Percentiles rank a stretch among this genome's conserved stretches.
These are phyloP conservation scores for Solanum hybrid DNA, from an alignment of 305 asterid species.

Conservation along the genomic window DNA sequence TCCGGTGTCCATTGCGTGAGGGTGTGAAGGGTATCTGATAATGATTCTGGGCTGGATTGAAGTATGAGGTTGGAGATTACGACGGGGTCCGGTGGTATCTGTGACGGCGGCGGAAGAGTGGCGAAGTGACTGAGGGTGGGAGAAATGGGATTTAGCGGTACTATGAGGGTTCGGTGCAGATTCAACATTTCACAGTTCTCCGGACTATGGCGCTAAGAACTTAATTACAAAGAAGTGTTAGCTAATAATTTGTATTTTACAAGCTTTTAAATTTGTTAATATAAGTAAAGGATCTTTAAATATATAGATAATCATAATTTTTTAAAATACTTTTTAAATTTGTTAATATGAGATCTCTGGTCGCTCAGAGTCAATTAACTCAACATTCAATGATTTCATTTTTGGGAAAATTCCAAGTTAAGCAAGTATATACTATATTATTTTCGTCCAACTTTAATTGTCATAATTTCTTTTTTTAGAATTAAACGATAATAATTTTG, in stretches of 20 bases:
- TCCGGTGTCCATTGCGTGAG: constrained; percentile 46
- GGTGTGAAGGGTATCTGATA: constrained; percentile 30
- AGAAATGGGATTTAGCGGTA: not conserved
- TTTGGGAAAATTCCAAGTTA: not conserved
- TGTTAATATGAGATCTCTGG: not conserved
- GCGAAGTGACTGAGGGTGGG: constrained; percentile 14
- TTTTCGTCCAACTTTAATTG: not conserved
- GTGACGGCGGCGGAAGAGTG: constrained; percentile 14
- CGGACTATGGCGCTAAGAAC: not conserved
- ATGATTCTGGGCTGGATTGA: constrained; percentile 29
- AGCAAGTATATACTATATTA: not conserved
- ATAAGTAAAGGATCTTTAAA: not conserved
- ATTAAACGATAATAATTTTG: too few species aligned
- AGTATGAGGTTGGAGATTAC: constrained; percentile 42
- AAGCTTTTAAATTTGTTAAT: not conserved
- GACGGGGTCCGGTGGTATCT: constrained; percentile 30
- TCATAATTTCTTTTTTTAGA: too few species aligned
- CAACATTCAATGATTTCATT: not conserved
- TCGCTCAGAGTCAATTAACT: not conserved
- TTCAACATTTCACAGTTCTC: not conserved
- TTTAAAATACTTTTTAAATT: too few species aligned
- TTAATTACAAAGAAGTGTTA: not conserved
- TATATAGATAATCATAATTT: not conserved
- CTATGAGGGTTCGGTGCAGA: not conserved
- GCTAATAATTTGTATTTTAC: not conserved